phyloP scores from a whole-genome alignment of 805 yeast genomes.

The Wilhelminamyces savonicus region DNA sequence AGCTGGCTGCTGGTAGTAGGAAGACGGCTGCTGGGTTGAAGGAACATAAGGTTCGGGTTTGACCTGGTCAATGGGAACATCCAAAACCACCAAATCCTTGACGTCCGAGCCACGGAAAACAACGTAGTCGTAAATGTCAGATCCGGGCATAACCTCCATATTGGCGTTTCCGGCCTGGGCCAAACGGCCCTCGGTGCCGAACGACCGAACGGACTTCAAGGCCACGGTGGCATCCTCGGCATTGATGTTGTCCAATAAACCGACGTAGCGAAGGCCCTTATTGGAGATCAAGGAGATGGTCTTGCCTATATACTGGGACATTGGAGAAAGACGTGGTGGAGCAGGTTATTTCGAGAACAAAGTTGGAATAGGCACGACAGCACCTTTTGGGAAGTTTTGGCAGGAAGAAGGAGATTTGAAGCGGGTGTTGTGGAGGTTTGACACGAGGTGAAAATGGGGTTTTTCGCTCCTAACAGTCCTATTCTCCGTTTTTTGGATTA shows the following conservation, averaged over 20 bases:
- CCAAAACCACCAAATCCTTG: conserved; percentile 80
- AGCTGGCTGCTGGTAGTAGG: conserved; percentile 2
- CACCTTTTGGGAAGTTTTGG: too few relatives aligned
- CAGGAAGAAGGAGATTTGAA: too few relatives aligned
- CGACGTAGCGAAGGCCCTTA: conserved; percentile 83
- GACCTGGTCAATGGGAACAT: conserved; percentile 58
- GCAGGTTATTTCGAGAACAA: background rate
- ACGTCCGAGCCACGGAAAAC: conserved; percentile 91
- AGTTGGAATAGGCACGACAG: too few relatives aligned
- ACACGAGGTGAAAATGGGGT: too few relatives aligned
- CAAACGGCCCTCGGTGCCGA: conserved; percentile 90
- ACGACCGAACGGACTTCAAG: conserved; percentile 67
- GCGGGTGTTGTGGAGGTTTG: too few relatives aligned
- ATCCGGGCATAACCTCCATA: conserved; percentile 66
- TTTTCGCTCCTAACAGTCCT: too few relatives aligned
- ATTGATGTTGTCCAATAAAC: conserved; percentile 78
- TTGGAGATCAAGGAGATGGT: conserved; percentile 75
- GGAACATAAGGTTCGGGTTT: conserved; percentile 41
- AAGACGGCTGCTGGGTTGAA: background rate
- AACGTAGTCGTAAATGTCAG: conserved; percentile 66
- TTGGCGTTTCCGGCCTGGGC: conserved; percentile 49
- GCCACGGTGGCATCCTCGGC: conserved; percentile 90
- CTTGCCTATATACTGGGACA: conserved; percentile 93
- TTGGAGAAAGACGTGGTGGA: conserved; percentile 14
- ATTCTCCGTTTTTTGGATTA: too few relatives aligned